Evolutionary conservation across 1,284 basidiomycete genomes (phyloP), one percentile per base, ranked within the genome.

Genomic region (Caloboletus firmus): DNA sequence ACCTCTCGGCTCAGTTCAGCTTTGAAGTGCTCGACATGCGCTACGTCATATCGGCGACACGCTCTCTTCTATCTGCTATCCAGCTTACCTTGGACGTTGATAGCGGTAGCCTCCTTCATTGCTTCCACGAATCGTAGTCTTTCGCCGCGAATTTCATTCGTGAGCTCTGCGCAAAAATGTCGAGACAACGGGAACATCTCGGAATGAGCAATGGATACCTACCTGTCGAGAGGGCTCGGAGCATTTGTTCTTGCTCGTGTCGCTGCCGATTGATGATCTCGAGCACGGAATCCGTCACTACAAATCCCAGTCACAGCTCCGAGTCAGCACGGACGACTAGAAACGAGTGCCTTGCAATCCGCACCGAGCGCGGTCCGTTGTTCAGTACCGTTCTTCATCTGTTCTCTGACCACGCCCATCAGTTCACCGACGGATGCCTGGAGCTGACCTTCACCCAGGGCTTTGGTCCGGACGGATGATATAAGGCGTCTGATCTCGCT

Each of bases 21-120:
- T 73, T 91, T 92, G 69, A 91, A 86, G 67, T 91, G 86, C 59
- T 93, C 89, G 45, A 94, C 85, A 61, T 93, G 91, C 26, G 81
- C 90, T 91, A 58, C 17, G 42, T 41, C 24, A 18, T 20, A 49
- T 57, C 39, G 66, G 46, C 46, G 43, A 18, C 54, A 36, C 13
- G n/a, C 18, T n/a, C 28, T 34, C 15, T 26, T 26, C 31, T n/a
- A 39, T 37, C 30, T 1, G 1, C 32, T 12, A 22, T 20, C 44
- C 4, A 34, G 67, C 80, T 71, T 68, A 90, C 90, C 75, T 66
- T 89, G 83, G 8, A 94, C 84, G 59, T 94, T 93, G 65, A 93
- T 89, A 1, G 83, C 83, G 0, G 92, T 94, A 1, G 91, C 92
- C 61, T 92, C 86, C 65, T 89, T 89, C 91, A 94, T 95, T 17